phyloP scores from a whole-genome alignment of 305 asterid genomes.

The Fraxinus xanthoxyloides region DNA sequence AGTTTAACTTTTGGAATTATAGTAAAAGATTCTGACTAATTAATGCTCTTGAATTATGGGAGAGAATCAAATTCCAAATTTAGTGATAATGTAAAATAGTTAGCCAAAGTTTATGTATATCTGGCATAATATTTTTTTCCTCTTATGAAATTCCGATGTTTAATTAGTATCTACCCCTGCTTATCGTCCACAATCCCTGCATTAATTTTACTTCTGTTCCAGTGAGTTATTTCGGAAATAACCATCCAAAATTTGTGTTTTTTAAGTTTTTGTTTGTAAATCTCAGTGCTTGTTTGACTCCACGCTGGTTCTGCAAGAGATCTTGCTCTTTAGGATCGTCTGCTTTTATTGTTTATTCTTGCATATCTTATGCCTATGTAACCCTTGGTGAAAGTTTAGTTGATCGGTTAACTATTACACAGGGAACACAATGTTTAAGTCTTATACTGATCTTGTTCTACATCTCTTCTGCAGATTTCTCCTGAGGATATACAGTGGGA shows the following conservation, averaged over 20 bases:
- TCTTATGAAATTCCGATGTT: not conserved
- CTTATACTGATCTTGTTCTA: not conserved
- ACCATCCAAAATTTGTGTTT: not conserved
- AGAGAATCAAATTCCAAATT: not conserved
- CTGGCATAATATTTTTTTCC: not conserved
- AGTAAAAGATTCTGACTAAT: not conserved
- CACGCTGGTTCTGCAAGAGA: not conserved
- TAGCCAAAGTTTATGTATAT: not conserved
- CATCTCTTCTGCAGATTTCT: slow-evolving; percentile 41
- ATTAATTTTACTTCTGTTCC: not conserved
- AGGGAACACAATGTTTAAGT: not conserved
- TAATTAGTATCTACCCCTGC: not conserved
- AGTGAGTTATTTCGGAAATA: not conserved
- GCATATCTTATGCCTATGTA: not conserved
- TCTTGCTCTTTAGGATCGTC: not conserved
- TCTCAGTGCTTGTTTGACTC: not conserved
- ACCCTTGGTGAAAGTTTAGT: not conserved
- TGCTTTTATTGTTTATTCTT: not conserved
- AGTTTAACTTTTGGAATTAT: not conserved
- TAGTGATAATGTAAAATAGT: not conserved
- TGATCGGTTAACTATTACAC: not conserved
- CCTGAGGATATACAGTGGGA: slow-evolving; percentile 63
- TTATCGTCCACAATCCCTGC: not conserved
- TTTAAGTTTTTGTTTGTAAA: not conserved
- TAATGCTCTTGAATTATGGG: not conserved